Evolutionary conservation across 1,284 basidiomycete genomes (phyloP).

Genomic region (Irpex lacteus): DNA sequence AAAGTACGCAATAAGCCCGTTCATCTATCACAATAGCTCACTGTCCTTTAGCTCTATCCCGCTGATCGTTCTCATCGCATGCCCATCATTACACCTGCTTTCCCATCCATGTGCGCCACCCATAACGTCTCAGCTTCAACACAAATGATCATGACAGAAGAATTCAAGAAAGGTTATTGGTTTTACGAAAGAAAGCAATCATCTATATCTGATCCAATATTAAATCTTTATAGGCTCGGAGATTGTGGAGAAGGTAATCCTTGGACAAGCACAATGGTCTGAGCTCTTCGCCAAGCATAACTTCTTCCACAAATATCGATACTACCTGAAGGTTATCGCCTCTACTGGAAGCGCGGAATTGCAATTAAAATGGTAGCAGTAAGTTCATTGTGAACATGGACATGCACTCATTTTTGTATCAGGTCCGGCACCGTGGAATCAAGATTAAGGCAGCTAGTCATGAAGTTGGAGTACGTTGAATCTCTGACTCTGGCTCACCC

Average conservation of each 20-base stretch:
- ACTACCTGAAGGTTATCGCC: slow-evolving; percentile 98
- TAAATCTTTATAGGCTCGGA: slow-evolving; percentile 63
- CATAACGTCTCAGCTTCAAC: slow-evolving; percentile 97
- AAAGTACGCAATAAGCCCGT: slow-evolving; percentile 50
- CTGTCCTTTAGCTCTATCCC: slow-evolving; percentile 72
- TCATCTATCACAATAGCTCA: neutral
- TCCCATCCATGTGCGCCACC: slow-evolving; percentile 99
- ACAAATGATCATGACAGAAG: slow-evolving; percentile 94
- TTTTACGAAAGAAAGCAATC: neutral
- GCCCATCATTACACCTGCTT: slow-evolving; percentile 99
- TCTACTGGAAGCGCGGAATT: slow-evolving; percentile 81
- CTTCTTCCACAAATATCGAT: slow-evolving; percentile 96
- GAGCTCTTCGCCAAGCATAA: slow-evolving; percentile 93
- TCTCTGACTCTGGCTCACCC: slow-evolving; percentile 92
- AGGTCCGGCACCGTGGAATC: slow-evolving; percentile 81
- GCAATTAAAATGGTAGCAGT: slow-evolving; percentile 89
- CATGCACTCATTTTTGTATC: slow-evolving; percentile 1
- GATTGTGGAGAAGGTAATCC: slow-evolving; percentile 90
- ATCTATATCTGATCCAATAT: neutral
- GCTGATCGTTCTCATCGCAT: slow-evolving; percentile 93
- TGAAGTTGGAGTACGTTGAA: slow-evolving; percentile 96
- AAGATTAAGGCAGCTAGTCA: slow-evolving; percentile 90
- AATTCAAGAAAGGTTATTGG: slow-evolving; percentile 83
- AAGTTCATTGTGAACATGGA: neutral
- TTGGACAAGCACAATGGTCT: slow-evolving; percentile 85